A percentile compares a stretch with the other conserved stretches of the same genome.
These are phyloP conservation scores for Powellomyces hirtus DNA, from an alignment of 192 early-diverging fungal species.

Conservation along the genomic window DNA sequence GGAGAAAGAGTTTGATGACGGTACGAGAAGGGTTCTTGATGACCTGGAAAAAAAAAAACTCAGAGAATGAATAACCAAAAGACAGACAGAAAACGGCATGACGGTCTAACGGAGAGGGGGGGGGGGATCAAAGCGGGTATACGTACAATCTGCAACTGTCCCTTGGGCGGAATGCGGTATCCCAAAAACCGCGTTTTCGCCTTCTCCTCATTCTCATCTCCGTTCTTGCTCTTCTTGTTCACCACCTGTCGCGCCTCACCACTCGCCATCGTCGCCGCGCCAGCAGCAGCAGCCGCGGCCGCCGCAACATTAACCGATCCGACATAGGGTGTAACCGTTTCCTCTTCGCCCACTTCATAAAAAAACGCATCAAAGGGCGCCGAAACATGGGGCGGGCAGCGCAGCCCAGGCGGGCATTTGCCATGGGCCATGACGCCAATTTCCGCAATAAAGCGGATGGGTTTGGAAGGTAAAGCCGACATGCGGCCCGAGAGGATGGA, in stretches of 20 bases:
- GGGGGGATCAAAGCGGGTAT: too few species aligned
- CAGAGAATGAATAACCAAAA: neutral
- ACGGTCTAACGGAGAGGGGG: neutral
- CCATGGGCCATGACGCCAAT: slow-evolving; percentile 68
- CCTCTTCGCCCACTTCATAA: slow-evolving; percentile 65
- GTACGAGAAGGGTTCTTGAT: slow-evolving; percentile 79
- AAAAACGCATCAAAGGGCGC: slow-evolving; percentile 72
- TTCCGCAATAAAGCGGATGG: slow-evolving; percentile 67
- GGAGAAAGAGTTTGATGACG: slow-evolving; percentile 73
- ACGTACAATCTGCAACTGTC: slow-evolving; percentile 72
- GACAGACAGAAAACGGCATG: neutral
- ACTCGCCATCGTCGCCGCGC: neutral
- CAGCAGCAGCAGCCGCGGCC: neutral
- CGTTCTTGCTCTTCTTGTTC: neutral
- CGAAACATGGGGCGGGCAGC: slow-evolving; percentile 65
- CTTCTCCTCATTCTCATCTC: slow-evolving; percentile 9
- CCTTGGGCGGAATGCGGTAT: slow-evolving; percentile 68
- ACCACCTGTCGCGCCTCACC: neutral
- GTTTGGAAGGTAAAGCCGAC: slow-evolving; percentile 72
- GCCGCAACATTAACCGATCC: slow-evolving; percentile 65
- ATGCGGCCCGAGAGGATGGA: slow-evolving; percentile 74
- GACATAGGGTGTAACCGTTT: slow-evolving; percentile 68
- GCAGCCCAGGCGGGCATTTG: slow-evolving; percentile 57
- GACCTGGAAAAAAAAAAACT: slow-evolving; percentile 34
- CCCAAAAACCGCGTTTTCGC: too few species aligned